Percentiles rank a stretch among this genome's conserved stretches.
These are phyloP conservation scores for Colletotrichum truncatum DNA, from an alignment of 2,329 filamentous ascomycete genomes.

Conservation along the genomic window DNA sequence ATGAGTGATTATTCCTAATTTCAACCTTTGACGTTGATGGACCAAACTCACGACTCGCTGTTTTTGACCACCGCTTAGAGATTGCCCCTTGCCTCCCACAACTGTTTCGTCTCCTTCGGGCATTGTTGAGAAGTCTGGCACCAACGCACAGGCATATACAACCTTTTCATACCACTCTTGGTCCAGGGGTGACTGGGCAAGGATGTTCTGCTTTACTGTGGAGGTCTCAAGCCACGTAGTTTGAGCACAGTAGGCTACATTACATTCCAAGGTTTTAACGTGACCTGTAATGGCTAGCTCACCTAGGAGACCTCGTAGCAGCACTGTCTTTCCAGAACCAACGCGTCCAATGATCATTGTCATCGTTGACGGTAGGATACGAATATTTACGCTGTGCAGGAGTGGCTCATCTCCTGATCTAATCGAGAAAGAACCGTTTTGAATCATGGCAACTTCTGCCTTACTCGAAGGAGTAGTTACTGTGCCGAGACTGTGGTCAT, in stretches of 20 bases:
- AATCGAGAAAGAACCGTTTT: conserved; percentile 1
- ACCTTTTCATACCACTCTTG: conserved; percentile 34
- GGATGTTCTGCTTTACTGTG: conserved; percentile 36
- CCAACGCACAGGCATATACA: conserved; percentile 31
- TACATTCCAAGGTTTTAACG: neutral
- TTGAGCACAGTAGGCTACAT: conserved; percentile 35
- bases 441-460: neutral
- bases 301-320: conserved; percentile 28
- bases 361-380: conserved; percentile 4
- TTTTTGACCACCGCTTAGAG: conserved; percentile 46
- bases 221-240: conserved; percentile 36
- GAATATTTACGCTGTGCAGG: conserved; percentile 10
- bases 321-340: conserved; percentile 32
- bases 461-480: too few species aligned
- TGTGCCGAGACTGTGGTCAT: too few species aligned
- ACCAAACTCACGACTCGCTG: conserved; percentile 43
- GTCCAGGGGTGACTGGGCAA: conserved; percentile 32
- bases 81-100: conserved; percentile 43
- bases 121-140: conserved; percentile 32
- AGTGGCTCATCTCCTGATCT: conserved; percentile 3
- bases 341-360: conserved; percentile 32
- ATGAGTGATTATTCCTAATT: neutral
- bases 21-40: neutral
- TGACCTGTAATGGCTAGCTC: conserved; percentile 18
- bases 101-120: conserved; percentile 35